Percentiles rank a stretch among this genome's conserved stretches.
phyloP scores from a whole-genome alignment of 192 early-diverging fungal genomes.

The Linnemannia hyalina region DNA sequence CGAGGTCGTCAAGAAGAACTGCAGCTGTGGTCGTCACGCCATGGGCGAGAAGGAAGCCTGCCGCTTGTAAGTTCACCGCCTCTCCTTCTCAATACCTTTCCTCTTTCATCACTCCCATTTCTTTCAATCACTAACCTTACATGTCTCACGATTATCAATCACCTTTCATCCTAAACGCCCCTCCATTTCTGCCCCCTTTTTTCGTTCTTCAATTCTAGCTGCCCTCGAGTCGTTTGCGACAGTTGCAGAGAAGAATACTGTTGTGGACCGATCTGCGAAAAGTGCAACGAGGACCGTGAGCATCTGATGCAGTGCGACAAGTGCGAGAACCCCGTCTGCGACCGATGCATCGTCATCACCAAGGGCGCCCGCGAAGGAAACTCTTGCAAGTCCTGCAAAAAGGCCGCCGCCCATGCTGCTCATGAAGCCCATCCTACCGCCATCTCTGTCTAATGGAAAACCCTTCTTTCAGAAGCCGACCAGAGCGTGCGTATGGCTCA shows the following conservation, averaged over 20 bases:
- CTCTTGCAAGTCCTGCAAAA: conserved; percentile 51
- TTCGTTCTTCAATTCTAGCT: conserved; percentile 9
- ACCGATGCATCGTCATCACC: conserved; percentile 53
- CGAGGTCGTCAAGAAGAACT: conserved; percentile 43
- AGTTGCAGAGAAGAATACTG: conserved; percentile 55
- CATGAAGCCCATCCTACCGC: conserved; percentile 2
- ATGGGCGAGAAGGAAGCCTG: conserved; percentile 56
- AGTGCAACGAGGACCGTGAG: conserved; percentile 36
- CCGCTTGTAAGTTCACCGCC: conserved; percentile 47
- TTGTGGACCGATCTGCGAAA: conserved; percentile 54
- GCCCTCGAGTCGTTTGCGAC: conserved; percentile 54
- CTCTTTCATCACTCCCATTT: not conserved
- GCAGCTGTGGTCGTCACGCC: conserved; percentile 52
- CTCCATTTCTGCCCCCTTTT: not conserved
- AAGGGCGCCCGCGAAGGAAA: conserved; percentile 51
- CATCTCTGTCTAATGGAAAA: conserved; percentile 8
- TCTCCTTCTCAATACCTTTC: not conserved
- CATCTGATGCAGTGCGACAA: conserved; percentile 50
- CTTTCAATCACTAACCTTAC: not conserved
- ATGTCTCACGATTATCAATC: too few relatives aligned
- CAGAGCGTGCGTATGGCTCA: too few relatives aligned
- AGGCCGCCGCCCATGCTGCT: not conserved
- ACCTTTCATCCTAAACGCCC: not conserved
- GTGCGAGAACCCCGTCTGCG: conserved; percentile 49
- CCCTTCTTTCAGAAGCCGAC: not conserved